Evolutionary conservation across 495 filamentous ascomycete species (phyloP).

Genomic region (Hypomontagnella submonticulosa): DNA sequence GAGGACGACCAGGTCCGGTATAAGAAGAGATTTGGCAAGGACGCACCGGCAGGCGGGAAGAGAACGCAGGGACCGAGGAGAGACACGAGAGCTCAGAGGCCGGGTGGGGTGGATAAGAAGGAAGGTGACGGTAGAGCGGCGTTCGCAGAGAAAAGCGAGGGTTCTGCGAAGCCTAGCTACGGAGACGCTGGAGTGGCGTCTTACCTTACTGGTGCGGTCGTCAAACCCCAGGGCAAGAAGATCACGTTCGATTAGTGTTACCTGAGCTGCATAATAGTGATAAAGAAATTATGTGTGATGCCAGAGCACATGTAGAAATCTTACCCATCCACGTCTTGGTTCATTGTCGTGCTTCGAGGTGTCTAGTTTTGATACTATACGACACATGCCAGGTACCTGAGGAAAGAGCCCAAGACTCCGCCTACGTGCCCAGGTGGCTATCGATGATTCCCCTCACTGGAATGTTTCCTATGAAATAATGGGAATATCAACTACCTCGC

Average conservation of each 20-base stretch:
- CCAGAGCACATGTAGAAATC: too few relatives aligned
- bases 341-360: neutral
- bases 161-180: constrained; percentile 48
- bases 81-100: constrained; percentile 9
- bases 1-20: constrained; percentile 89
- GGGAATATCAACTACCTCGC: too few relatives aligned
- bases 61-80: constrained; percentile 26
- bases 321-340: too few relatives aligned
- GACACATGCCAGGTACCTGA: too few relatives aligned
- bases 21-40: constrained; percentile 91
- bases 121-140: constrained; percentile 32
- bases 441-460: too few relatives aligned
- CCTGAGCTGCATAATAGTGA: neutral
- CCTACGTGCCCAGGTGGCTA: too few relatives aligned
- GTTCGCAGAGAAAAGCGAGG: constrained; percentile 35
- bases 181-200: constrained; percentile 55
- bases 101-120: constrained; percentile 9
- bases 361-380: neutral
- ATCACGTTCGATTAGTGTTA: constrained; percentile 74
- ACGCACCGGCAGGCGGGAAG: constrained; percentile 51
- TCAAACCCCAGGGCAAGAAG: constrained; percentile 84
- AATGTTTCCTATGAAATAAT: too few relatives aligned
- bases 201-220: constrained; percentile 77
- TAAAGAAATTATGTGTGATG: too few relatives aligned
- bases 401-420: too few relatives aligned